These are phyloP conservation scores for Neonectria magnoliae DNA, from an alignment of 2,329 filamentous ascomycete genomes.

Conservation along the genomic window DNA sequence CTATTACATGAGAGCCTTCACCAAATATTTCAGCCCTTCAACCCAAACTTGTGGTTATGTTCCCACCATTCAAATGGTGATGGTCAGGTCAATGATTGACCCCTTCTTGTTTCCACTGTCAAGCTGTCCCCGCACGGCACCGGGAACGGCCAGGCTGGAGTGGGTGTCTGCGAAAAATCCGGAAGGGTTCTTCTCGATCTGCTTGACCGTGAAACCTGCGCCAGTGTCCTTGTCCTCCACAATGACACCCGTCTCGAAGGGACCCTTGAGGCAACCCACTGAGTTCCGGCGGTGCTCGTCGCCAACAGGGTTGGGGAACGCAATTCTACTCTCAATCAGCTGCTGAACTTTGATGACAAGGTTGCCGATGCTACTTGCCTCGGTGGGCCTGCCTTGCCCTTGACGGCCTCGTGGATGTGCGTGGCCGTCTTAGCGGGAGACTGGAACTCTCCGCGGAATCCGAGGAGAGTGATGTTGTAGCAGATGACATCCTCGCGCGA, in stretches of 20 bases:
- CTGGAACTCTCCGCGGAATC: constrained; percentile 60
- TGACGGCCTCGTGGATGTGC: constrained; percentile 62
- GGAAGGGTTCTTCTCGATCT: constrained; percentile 61
- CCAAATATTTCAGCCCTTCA: background rate
- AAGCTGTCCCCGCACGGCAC: constrained; percentile 63
- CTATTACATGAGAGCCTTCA: background rate
- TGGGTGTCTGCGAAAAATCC: constrained; percentile 65
- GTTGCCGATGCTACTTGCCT: constrained; percentile 44
- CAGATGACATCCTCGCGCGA: constrained; percentile 54
- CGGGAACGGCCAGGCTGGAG: constrained; percentile 58
- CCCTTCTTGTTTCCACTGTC: constrained; percentile 27
- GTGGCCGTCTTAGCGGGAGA: constrained; percentile 63
- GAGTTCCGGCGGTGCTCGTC: constrained; percentile 48
- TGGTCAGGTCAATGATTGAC: background rate
- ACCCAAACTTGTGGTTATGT: background rate
- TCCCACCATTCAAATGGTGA: background rate
- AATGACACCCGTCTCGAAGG: constrained; percentile 48
- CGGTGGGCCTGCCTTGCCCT: constrained; percentile 60
- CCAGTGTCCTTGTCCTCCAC: constrained; percentile 46
- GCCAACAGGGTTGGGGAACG: constrained; percentile 59
- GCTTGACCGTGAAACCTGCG: constrained; percentile 56
- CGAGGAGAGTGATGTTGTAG: constrained; percentile 61
- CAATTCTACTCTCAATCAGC: constrained; percentile 43
- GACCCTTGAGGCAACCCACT: constrained; percentile 54
- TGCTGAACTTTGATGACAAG: constrained; percentile 22